These are phyloP conservation scores for Backusella parvicylindrica DNA, from an alignment of 192 early-diverging fungal species.

Conservation along the genomic window DNA sequence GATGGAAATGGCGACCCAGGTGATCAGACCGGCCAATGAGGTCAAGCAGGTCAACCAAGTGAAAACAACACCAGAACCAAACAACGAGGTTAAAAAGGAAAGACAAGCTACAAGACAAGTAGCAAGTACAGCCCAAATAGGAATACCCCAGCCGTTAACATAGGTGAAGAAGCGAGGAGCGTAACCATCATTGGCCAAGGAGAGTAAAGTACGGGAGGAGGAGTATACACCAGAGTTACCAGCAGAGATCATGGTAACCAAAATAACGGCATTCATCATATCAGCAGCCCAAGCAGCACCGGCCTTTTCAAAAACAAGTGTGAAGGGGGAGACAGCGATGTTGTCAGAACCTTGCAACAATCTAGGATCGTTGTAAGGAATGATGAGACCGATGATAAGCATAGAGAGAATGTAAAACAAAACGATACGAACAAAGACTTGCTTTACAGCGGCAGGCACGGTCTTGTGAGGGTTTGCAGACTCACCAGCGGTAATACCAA, in stretches of 20 bases:
- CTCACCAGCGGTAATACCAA: constrained; percentile 90
- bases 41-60: constrained; percentile 61
- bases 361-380: constrained; percentile 61
- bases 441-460: constrained; percentile 66
- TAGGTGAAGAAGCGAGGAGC: constrained; percentile 64
- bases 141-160: constrained; percentile 64
- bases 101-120: constrained; percentile 64
- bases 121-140: constrained; percentile 53
- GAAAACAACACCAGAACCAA: constrained; percentile 72
- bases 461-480: constrained; percentile 79
- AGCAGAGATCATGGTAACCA: constrained; percentile 68
- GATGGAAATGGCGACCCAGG: constrained; percentile 81
- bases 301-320: constrained; percentile 60
- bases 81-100: constrained; percentile 58
- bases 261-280: constrained; percentile 70
- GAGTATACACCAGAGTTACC: constrained; percentile 88
- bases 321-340: constrained; percentile 64
- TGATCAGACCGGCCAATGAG: constrained; percentile 74
- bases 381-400: constrained; percentile 82
- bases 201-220: constrained; percentile 75
- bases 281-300: constrained; percentile 61
- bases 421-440: constrained; percentile 81
- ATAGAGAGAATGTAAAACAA: constrained; percentile 84
- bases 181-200: constrained; percentile 72
- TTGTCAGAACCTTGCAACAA: constrained; percentile 54